Percentiles rank a stretch among this genome's conserved stretches.
Conservation (phyloP, 139 green algal genomes). For the Desmodesmus armatus region DNA sequence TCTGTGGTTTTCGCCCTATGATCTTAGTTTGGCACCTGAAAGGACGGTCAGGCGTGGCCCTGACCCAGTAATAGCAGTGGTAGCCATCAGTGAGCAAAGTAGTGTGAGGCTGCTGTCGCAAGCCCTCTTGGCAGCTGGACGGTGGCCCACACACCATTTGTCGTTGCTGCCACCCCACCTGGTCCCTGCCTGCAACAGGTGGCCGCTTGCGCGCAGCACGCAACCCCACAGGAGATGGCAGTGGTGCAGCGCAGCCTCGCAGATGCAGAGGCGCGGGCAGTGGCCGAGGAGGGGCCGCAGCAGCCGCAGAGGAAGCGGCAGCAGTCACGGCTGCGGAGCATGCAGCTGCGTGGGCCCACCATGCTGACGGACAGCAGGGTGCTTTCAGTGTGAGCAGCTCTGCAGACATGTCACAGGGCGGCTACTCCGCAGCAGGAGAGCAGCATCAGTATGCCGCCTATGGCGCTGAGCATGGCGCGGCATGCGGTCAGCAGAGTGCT, state of each 20-base stretch:
- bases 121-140: background rate
- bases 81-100: background rate
- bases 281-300: background rate
- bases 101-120: background rate
- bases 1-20: too few species aligned
- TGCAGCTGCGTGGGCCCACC: background rate
- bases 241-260: slow-evolving; percentile 50
- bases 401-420: background rate
- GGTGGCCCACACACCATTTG: background rate
- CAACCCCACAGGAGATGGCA: slow-evolving; percentile 36
- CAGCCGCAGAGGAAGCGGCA: background rate
- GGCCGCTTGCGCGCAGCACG: slow-evolving; percentile 18
- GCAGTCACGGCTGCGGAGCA: background rate
- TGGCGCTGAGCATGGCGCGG: too few species aligned
- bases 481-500: too few species aligned
- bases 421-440: background rate
- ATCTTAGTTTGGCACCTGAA: too few species aligned
- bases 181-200: slow-evolving; percentile 1
- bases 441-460: too few species aligned
- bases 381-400: slow-evolving; percentile 9
- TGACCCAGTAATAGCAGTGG: background rate
- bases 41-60: too few species aligned
- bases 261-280: slow-evolving; percentile 19
- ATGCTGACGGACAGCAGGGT: background rate
- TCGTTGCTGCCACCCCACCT: background rate